Evolutionary conservation across 2,329 filamentous ascomycete species (phyloP), one percentile per base, ranked within the genome.

Genomic region (Parafenestella ontariensis): DNA sequence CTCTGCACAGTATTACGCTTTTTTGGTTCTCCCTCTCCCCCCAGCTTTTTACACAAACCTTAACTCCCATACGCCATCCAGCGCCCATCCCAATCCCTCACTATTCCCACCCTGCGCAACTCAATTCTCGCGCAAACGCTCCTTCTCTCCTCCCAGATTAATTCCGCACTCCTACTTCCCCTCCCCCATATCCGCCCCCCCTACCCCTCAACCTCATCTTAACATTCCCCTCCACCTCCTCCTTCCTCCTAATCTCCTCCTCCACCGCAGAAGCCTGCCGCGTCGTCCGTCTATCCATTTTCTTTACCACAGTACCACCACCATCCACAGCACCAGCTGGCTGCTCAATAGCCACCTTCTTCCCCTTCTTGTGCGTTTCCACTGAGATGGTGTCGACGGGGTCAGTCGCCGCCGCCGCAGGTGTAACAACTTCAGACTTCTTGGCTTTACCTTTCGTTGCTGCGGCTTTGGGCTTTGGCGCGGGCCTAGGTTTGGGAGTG

Each of bases 201-300:
- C 28, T 21, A 39, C 36, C 31, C 31, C n/a, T 18, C 34, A 58
- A 49, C 37, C 56, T 52, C 49, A 48, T 52, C 48, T 45, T 45
- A 29, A 63, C 55, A 48, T 59, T 60, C 31, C 29, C 33, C 15
- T 59, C 47, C 44, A 39, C 48, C 41, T 56, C 49, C n/a, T 37
- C n/a, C 21, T 47, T 29, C 31, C 8, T 20, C 17, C n/a, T 11
- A 17, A 29, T n/a, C 42, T 48, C 36, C 15, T 41, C 20, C 49
- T 58, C 36, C 11, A 42, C 36, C 8, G 52, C 49, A 1, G 49
- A 56, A 10, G 23, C 42, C 13, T 48, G 29, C 26, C 54, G 45
- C 52, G 59, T 62, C 37, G 49, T 52, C 3, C 37, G 37, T n/a
- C 18, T 15, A n/a, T n/a, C n/a, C n/a, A n/a, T n/a, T n/a, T n/a